Conservation (phyloP, 768 basidiomycete genomes). For the Russula lepida region DNA sequence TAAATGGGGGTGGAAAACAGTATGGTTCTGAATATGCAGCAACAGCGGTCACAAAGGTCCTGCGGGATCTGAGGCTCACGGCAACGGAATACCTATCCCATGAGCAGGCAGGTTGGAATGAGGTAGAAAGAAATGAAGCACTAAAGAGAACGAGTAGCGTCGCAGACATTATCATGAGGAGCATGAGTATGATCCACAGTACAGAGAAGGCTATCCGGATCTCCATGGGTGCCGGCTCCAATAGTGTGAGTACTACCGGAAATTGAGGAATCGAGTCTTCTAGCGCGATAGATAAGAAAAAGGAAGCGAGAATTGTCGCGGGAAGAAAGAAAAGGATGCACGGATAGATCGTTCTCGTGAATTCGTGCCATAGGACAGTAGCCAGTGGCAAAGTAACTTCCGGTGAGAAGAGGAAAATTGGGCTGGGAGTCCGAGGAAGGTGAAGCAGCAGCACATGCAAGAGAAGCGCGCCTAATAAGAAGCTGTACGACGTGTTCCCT, state of each 20-base stretch:
- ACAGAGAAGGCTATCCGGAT: slow-evolving; percentile 38
- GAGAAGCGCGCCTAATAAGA: slow-evolving; percentile 35
- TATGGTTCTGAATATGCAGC: slow-evolving; percentile 29
- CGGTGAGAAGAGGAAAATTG: slow-evolving; percentile 36
- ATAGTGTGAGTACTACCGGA: slow-evolving; percentile 17
- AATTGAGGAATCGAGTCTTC: slow-evolving; percentile 26
- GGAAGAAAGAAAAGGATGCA: slow-evolving; percentile 42
- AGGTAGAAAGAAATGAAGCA: slow-evolving; percentile 20
- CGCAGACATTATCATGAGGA: slow-evolving; percentile 30
- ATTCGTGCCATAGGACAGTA: slow-evolving; percentile 32
- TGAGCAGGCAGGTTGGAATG: not conserved
- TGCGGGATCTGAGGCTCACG: slow-evolving; percentile 40
- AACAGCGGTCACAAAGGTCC: slow-evolving; percentile 32
- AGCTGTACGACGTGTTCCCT: slow-evolving; percentile 32
- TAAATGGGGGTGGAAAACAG: slow-evolving; percentile 46
- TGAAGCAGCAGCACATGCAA: slow-evolving; percentile 41
- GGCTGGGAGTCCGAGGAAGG: slow-evolving; percentile 37
- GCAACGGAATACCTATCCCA: slow-evolving; percentile 45
- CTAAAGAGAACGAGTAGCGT: slow-evolving; percentile 30
- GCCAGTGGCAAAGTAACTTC: slow-evolving; percentile 38
- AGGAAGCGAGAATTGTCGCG: slow-evolving; percentile 34
- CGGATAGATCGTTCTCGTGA: slow-evolving; percentile 34
- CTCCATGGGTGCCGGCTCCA: slow-evolving; percentile 35
- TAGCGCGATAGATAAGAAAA: slow-evolving; percentile 43
- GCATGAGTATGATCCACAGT: slow-evolving; percentile 30